Evolutionary conservation across 2,329 filamentous ascomycete genomes (phyloP), one percentile per base, ranked within the genome.

Genomic region (Coleophoma cylindrospora): DNA sequence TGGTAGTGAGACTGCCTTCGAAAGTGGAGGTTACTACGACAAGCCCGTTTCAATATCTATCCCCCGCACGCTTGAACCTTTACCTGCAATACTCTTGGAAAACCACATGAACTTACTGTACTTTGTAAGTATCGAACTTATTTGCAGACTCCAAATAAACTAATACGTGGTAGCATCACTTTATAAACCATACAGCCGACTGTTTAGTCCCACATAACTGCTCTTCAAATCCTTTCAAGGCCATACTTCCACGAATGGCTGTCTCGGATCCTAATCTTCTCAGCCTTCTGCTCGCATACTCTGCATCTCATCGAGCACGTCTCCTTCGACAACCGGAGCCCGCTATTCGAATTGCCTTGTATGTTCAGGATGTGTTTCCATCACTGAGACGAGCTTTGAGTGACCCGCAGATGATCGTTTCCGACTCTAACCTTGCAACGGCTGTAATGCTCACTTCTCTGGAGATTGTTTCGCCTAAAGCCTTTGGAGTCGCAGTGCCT

Each of bases 401-500:
- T 51, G 77, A 83, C 48, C 75, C 78, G 0, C 73, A 75, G 37
- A 74, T 79, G 54, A 79, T 81, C 38, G 82, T 90, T 11, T 85
- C 86, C 1, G 84, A 90, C 57, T 80, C 81, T 14, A 88, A 86
- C 49, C 74, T 95, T 3, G 88, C 89, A 0, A 89, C 88, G 0
- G 86, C 89, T 8, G 91, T 95, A 54, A 91, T 94, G 86, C 77
- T 95, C 43, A 81, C 88, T 1, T 91, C 88, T 1, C 73, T 94
- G 17, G 88, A 94, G 62, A 92, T 94, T 50, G 84, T 94, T 45
- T 90, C 86, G 0, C 89, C 89, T 0, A 86, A 84, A 50, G 86
- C 87, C 0, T 92, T 94, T 62, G 88, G 87, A 48, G 84, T 89
- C n/a, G 76, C 81, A 1, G 87, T 92, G 48, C 79, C 87, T 1